Evolutionary conservation across 805 yeast species (phyloP), one percentile per base, ranked within the genome.

Genomic region (Lipomyces oligophaga): DNA sequence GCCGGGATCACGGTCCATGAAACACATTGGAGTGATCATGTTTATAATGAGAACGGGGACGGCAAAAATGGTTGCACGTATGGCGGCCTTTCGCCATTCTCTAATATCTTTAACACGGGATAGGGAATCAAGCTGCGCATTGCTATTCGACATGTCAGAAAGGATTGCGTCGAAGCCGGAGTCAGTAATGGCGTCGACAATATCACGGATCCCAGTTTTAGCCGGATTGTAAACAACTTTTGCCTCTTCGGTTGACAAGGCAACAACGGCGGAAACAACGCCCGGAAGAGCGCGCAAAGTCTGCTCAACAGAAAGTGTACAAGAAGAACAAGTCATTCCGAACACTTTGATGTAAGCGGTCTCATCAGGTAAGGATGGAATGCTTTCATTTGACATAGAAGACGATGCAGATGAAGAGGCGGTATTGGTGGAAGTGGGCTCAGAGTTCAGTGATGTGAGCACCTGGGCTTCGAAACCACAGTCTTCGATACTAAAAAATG

Each of bases 31-130:
- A 18, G 63, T 50, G 54, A 57, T 63, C 67, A 62, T 43, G 80
- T 81, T 50, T 67, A 60, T 31, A 2, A 66, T 58, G 68, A 62
- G 24, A 5, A 86, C 76, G 0, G 96, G 88, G 0, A 79, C 22
- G 0, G 95, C 89, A 46, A 80, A 67, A 0, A 71, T 19, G 2
- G 80, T 59, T 5, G 88, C 63, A 41, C 66, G 71, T 43, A 76
- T 50, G 48, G 84, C 77, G 48, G 73, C 80, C 7, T 63, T 53
- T 48, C 72, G 75, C 95, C 96, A 93, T 59, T 74, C 78, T 41
- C 70, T 67, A 36, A 85, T 80, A 53, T 90, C 97, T 56, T 80
- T 78, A 6, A 76, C 71, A 56, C 85, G 79, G 1, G 85, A 72
- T 24, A 93, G 69, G 1, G 84, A 63, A 32, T 76, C 79, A 33